Base-by-base conservation (phyloP, 2,329 filamentous ascomycete genomes). In the Fusarium redolens region DNA sequence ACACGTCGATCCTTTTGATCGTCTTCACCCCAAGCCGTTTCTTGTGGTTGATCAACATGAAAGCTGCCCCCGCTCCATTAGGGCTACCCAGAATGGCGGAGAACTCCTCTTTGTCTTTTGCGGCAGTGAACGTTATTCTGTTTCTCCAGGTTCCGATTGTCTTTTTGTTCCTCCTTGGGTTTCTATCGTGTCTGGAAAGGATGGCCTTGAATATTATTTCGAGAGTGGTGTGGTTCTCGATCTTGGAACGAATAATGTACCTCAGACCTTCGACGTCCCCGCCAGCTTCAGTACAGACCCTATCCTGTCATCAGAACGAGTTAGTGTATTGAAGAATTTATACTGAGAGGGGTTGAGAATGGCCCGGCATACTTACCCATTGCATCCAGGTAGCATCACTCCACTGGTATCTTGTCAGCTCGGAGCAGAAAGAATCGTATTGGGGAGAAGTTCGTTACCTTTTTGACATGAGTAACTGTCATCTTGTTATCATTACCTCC, bases 1-100 rank as follows among this genome's bases (percentile, higher is more conserved):
- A 70, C 48, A 70, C 40, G 5, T 70, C 68, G 18, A 70, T 44
- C 51, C 58, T 61, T 9, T 68, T 56, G 12, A 70, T 61, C 6
- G 37, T 56, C 45, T 31, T 70, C 13, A 47, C 15, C 4, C 68
- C 68, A 8, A 70, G 35, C 17, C 12, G 18, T 12, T 20, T n/a
- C 25, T 70, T 70, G 40, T 70, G 64, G 10, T 58, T 70, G 7
- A 70, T 17, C 20, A 68, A 38, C 6, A 68, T 28, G n/a, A 35
- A 70, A 2, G 68, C 44, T 20, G 59, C 44, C 5, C 31, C 40
- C 28, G 59, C 20, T 44, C 68, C 68, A 15, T 70, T 55, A 25
- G 59, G 64, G 33, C 43, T 68, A n/a, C 64, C 64, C 5, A 69
- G 55, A 25, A 69, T 31, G 28, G 41, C 54, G 17, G 40, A 43